These are phyloP conservation scores for Trametes sp. DNA, from an alignment of 1,284 basidiomycete species.

Conservation along the genomic window DNA sequence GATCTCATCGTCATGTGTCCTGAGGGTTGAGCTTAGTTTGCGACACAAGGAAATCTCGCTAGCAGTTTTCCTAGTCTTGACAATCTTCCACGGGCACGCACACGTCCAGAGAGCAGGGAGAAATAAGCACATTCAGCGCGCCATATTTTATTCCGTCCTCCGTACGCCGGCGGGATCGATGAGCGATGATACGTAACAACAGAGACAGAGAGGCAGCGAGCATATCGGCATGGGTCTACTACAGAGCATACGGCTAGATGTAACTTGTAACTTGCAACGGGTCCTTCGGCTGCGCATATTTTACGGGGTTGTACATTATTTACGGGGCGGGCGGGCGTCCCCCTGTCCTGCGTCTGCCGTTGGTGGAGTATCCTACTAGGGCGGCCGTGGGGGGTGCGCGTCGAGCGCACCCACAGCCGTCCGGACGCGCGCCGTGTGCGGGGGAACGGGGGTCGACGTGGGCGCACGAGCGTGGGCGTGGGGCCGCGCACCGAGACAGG, in stretches of 20 bases:
- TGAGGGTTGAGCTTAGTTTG: too few species aligned
- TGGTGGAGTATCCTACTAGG: too few species aligned
- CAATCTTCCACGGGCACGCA: background rate
- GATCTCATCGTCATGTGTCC: too few species aligned
- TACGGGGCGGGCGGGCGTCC: too few species aligned
- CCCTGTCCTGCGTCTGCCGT: too few species aligned
- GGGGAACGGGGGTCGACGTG: background rate
- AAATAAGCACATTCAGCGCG: conserved; percentile 12
- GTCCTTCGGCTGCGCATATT: too few species aligned
- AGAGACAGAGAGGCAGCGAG: conserved; percentile 7
- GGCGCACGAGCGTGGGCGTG: conserved; percentile 4
- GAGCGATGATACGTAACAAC: background rate
- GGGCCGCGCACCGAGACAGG: background rate
- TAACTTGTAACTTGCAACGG: too few species aligned
- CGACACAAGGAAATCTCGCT: too few species aligned
- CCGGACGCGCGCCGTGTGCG: background rate
- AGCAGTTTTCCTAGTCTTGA: too few species aligned
- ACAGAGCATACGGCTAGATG: background rate
- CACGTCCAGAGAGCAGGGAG: background rate
- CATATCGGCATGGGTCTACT: background rate
- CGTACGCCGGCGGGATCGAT: conserved; percentile 1
- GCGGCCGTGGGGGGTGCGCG: background rate
- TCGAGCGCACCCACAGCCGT: conserved; percentile 2
- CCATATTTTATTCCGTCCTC: conserved; percentile 25
- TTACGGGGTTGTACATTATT: conserved; percentile 7